A percentile compares a stretch with the other conserved stretches of the same genome.
These are phyloP conservation scores for Aspergillus nidulans DNA, from an alignment of 495 filamentous ascomycete genomes.

Conservation along the genomic window DNA sequence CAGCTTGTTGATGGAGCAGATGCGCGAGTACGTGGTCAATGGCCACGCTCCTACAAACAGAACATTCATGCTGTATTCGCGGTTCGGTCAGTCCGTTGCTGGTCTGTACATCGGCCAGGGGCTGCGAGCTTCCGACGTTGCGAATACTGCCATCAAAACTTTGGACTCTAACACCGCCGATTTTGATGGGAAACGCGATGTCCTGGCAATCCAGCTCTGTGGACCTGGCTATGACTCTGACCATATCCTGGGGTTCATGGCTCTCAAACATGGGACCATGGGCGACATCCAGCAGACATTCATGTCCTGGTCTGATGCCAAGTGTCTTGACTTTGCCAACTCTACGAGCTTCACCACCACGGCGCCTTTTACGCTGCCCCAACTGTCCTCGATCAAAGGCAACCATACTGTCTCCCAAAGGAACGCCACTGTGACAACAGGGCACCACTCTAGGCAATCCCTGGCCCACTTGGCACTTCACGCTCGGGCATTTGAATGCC, in stretches of 20 bases:
- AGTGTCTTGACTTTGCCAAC: conserved; percentile 23
- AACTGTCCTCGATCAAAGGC: conserved; percentile 1
- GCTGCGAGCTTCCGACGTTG: conserved; percentile 22
- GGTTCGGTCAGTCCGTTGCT: conserved; percentile 16
- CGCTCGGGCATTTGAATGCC: neutral
- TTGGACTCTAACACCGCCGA: conserved; percentile 15
- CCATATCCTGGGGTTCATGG: conserved; percentile 32
- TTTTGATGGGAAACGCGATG: conserved; percentile 11
- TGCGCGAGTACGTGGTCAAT: conserved; percentile 20
- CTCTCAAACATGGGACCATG: conserved; percentile 28
- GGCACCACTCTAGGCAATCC: neutral
- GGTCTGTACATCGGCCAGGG: conserved; percentile 27
- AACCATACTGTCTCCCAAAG: neutral
- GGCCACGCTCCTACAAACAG: conserved; percentile 14
- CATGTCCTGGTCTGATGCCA: conserved; percentile 29
- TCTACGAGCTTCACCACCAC: conserved; percentile 15
- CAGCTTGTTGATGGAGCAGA: conserved; percentile 18
- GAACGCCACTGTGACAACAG: neutral
- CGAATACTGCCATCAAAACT: conserved; percentile 17
- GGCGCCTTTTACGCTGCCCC: conserved; percentile 9
- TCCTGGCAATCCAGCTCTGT: conserved; percentile 37
- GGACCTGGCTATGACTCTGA: conserved; percentile 15
- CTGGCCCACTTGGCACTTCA: neutral
- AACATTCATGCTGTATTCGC: conserved; percentile 16
- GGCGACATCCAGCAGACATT: conserved; percentile 27